Conservation (phyloP, 2,329 filamentous ascomycete genomes). For the Ampelomyces quisqualis region DNA sequence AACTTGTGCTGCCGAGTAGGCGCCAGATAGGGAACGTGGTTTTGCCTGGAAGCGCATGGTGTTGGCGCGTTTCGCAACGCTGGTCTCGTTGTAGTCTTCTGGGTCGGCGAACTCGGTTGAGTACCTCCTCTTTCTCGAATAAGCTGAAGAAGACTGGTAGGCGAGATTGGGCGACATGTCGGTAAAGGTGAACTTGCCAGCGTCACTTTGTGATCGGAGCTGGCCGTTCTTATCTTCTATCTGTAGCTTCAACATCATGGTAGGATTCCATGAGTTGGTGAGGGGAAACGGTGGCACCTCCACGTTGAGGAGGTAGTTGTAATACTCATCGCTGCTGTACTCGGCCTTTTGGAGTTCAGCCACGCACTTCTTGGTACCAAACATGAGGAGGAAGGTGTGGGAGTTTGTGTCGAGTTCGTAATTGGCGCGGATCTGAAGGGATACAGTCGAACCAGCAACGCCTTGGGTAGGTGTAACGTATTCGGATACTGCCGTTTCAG, state of each 20-base stretch:
- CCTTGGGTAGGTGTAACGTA: conserved; percentile 69
- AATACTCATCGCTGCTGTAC: conserved; percentile 59
- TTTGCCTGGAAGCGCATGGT: conserved; percentile 41
- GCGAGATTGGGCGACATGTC: conserved; percentile 45
- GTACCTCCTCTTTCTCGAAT: conserved; percentile 37
- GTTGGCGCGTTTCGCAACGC: conserved; percentile 42
- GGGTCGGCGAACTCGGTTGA: conserved; percentile 32
- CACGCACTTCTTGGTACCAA: conserved; percentile 74
- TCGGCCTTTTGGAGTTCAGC: conserved; percentile 64
- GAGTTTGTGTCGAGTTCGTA: conserved; percentile 68
- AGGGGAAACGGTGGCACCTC: conserved; percentile 68
- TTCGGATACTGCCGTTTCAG: conserved; percentile 59
- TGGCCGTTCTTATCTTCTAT: conserved; percentile 60
- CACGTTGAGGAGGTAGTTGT: conserved; percentile 70
- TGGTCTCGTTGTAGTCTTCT: conserved; percentile 29
- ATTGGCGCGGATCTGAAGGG: conserved; percentile 71
- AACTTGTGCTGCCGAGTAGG: conserved; percentile 38
- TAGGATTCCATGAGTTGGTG: conserved; percentile 57
- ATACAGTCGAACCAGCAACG: conserved; percentile 67
- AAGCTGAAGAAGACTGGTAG: conserved; percentile 34
- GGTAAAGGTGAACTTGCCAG: conserved; percentile 64
- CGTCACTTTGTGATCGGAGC: conserved; percentile 53
- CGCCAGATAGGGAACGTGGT: conserved; percentile 31
- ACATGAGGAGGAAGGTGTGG: conserved; percentile 64
- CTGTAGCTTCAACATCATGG: conserved; percentile 60